phyloP scores from a whole-genome alignment of 768 basidiomycete genomes.

The Suillus placidus region DNA sequence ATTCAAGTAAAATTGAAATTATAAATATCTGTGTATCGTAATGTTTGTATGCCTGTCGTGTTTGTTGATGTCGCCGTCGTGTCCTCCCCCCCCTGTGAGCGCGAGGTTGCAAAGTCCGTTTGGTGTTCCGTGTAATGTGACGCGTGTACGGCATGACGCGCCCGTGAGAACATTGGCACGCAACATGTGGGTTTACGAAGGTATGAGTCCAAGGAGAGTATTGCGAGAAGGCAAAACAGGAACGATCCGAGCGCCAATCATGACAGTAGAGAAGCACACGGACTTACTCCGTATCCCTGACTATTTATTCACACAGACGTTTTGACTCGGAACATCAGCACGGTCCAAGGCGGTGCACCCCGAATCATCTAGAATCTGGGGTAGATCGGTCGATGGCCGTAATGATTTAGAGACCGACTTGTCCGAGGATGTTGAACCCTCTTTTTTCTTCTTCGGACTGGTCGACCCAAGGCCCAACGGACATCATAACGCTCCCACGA shows the following conservation, averaged over 20 bases:
- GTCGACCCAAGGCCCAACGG: background rate
- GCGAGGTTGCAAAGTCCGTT: no score
- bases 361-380: constrained; percentile 3
- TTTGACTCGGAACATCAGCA: background rate
- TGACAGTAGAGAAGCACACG: background rate
- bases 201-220: no score
- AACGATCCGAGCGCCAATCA: background rate
- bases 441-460: background rate
- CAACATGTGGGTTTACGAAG: no score
- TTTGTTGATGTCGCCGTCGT: background rate
- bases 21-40: background rate
- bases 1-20: background rate
- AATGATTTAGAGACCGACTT: background rate
- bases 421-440: background rate
- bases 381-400: background rate
- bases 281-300: background rate
- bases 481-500: background rate
- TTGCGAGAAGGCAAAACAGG: background rate
- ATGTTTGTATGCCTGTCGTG: background rate
- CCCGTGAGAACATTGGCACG: background rate
- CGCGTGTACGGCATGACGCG: background rate
- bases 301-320: background rate
- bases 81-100: no score
- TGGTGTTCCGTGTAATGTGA: background rate
- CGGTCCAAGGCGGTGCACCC: background rate